Evolutionary conservation across 169 alveolate species (phyloP), one percentile per base, ranked within the genome.

Genomic region (Plasmodium billcollinsi): DNA sequence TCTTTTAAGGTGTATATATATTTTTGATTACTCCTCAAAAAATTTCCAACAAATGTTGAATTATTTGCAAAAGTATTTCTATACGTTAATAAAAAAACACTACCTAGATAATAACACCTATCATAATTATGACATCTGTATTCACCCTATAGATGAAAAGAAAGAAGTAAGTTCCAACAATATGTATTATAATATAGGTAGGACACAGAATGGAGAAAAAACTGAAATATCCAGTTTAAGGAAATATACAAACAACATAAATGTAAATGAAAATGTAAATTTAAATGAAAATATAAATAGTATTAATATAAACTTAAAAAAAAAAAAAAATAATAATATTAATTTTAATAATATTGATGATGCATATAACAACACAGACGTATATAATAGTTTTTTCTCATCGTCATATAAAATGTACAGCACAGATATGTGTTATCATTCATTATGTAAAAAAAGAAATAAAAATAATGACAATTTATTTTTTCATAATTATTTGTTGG

Each of bases 1-100:
- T 71, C 70, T 78, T 14, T 71, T 78, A 29, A 78, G 78, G 18
- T 78, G 62, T 20, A 50, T 78, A 47, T 24, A 58, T 58, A 78
- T 45, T 66, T 78, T 65, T 59, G 56, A 66, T 66, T 78, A 14
- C 15, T 15, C 66, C 15, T 78, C 78, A 2, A 78, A 78, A 47
- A 66, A 54, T 18, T 78, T 78, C 52, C 89, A 65, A 67, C 76
- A 71, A n/a, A 56, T 78, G 8, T 9, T 9, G 9, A 78, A 63
- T 65, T 78, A 78, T 24, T 39, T 78, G 24, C 59, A 49, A 24
- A 20, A 26, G 5, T 66, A 78, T 78, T 78, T 78, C 67, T 78
- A 66, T 18, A 50, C 26, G 6, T 29, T 59, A 50, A 11, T 78
- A 54, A 78, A 24, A 69, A 76, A 24, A 14, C 14, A 39, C 21